Evolutionary conservation across 805 yeast genomes (phyloP).

Genomic region (Starmera caribaea): DNA sequence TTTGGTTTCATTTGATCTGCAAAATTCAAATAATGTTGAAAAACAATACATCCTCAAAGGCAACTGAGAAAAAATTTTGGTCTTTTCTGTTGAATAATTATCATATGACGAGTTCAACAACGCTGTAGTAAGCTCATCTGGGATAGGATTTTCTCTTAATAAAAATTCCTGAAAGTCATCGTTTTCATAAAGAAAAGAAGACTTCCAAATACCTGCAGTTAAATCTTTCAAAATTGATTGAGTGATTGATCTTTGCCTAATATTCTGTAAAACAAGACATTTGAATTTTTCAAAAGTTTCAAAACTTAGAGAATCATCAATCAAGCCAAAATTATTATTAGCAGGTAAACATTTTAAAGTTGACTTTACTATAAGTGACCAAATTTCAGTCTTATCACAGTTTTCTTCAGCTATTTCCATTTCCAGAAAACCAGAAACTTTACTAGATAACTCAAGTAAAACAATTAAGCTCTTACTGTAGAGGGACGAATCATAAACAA

Average conservation of each 20-base stretch:
- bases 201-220: slow-evolving; percentile 40
- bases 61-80: slow-evolving; percentile 33
- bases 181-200: slow-evolving; percentile 49
- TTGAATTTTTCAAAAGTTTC: slow-evolving; percentile 34
- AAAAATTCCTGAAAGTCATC: slow-evolving; percentile 42
- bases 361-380: slow-evolving; percentile 33
- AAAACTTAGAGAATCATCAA: slow-evolving; percentile 36
- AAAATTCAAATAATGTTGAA: slow-evolving; percentile 35
- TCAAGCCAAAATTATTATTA: slow-evolving; percentile 10
- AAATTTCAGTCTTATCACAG: slow-evolving; percentile 13
- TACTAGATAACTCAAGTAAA: slow-evolving; percentile 25
- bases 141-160: slow-evolving; percentile 17
- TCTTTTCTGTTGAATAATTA: slow-evolving; percentile 45
- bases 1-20: slow-evolving; percentile 9
- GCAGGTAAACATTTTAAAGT: slow-evolving; percentile 31
- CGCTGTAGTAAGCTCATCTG: slow-evolving; percentile 27
- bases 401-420: slow-evolving; percentile 6
- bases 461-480: slow-evolving; percentile 46
- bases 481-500: slow-evolving; percentile 22
- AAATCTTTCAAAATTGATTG: slow-evolving; percentile 30
- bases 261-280: slow-evolving; percentile 29
- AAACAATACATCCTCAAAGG: slow-evolving; percentile 48
- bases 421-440: slow-evolving; percentile 14
- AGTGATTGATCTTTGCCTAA: slow-evolving; percentile 21
- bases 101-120: slow-evolving; percentile 34